phyloP scores from a whole-genome alignment of 495 filamentous ascomycete species.

The Talaromyces adpressus region DNA sequence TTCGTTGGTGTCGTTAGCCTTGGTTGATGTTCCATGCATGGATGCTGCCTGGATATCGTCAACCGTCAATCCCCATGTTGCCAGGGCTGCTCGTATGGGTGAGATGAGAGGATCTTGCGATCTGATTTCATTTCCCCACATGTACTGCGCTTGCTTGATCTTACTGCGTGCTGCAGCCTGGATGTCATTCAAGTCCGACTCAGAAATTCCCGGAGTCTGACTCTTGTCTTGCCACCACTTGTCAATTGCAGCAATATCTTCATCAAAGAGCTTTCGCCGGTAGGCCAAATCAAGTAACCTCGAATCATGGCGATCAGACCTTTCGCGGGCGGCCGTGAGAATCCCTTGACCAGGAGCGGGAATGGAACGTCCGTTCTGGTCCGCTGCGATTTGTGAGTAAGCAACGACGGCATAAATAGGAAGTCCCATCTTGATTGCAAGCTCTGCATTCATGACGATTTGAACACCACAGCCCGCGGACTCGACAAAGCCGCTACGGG shows the following conservation, averaged over 20 bases:
- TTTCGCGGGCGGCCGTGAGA: conserved; percentile 89
- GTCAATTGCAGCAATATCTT: conserved; percentile 78
- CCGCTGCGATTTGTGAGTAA: conserved; percentile 88
- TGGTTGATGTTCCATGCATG: conserved; percentile 98
- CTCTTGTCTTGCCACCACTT: conserved; percentile 93
- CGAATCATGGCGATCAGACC: conserved; percentile 80
- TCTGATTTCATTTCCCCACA: conserved; percentile 96
- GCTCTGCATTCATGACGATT: conserved; percentile 92
- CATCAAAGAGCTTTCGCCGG: conserved; percentile 84
- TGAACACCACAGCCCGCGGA: conserved; percentile 97
- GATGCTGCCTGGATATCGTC: conserved; percentile 91
- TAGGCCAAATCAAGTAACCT: conserved; percentile 94
- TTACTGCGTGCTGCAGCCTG: conserved; percentile 79
- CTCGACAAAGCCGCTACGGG: conserved; percentile 97
- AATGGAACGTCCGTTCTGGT: conserved; percentile 97
- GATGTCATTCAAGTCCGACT: conserved; percentile 71
- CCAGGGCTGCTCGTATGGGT: conserved; percentile 86
- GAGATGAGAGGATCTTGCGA: conserved; percentile 88
- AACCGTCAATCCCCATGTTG: conserved; percentile 95
- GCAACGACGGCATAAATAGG: conserved; percentile 94
- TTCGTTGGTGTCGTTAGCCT: conserved; percentile 99
- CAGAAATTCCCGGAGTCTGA: conserved; percentile 55
- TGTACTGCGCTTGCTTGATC: conserved; percentile 81
- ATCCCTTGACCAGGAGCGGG: conserved; percentile 95
- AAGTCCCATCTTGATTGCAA: conserved; percentile 96